phyloP scores from a whole-genome alignment of 2,329 filamentous ascomycete genomes.

The Pseudogymnoascus verrucosus region DNA sequence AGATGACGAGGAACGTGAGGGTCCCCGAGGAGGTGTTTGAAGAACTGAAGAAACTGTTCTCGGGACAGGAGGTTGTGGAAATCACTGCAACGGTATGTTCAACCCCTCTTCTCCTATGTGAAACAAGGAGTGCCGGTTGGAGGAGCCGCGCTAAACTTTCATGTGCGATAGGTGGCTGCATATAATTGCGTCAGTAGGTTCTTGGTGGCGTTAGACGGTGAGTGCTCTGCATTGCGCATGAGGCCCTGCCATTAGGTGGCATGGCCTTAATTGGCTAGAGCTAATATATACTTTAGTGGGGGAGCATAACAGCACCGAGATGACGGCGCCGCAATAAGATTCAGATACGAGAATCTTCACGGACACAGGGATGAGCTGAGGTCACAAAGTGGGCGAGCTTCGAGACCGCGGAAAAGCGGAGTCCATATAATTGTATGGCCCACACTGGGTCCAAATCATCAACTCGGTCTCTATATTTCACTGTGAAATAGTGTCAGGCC shows the following conservation, averaged over 20 bases:
- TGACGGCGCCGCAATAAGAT: neutral
- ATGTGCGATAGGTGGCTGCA: constrained; percentile 45
- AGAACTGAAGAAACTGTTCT: constrained; percentile 52
- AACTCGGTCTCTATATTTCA: neutral
- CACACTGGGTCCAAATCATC: neutral
- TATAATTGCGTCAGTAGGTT: constrained; percentile 86
- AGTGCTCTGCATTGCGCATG: constrained; percentile 24
- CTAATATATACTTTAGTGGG: constrained; percentile 4
- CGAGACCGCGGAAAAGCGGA: neutral
- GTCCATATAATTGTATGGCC: neutral
- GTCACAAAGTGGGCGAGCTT: neutral
- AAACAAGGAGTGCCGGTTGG: neutral
- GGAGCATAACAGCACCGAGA: neutral
- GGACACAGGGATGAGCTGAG: neutral
- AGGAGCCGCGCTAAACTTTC: neutral
- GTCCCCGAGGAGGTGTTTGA: constrained; percentile 64
- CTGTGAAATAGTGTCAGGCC: neutral
- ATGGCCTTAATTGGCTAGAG: neutral
- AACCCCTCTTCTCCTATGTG: neutral
- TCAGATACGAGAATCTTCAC: neutral
- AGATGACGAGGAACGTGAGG: constrained; percentile 69
- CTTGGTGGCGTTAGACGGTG: constrained; percentile 71
- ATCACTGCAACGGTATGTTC: constrained; percentile 56
- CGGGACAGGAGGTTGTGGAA: constrained; percentile 69
- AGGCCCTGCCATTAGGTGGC: neutral